Evolutionary conservation across 495 filamentous ascomycete genomes (phyloP), one percentile per base, ranked within the genome.

Genomic region (Podospora tetraspora): DNA sequence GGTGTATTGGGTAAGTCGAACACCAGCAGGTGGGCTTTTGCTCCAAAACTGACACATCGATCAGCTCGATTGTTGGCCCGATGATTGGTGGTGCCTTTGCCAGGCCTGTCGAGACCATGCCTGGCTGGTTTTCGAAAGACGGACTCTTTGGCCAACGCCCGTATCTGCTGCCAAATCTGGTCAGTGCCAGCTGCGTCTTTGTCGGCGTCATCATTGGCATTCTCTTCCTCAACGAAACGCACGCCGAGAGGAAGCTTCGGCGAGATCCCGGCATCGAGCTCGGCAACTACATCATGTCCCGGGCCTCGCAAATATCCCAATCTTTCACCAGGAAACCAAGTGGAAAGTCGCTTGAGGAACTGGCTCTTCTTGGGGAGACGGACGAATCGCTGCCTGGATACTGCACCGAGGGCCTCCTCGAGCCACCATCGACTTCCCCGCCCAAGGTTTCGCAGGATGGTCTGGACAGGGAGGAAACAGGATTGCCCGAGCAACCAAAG

Each of bases 211-310:
- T 90, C 23, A 85, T 97, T 68, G 95, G 95, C 27, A 82, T 95
- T 60, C 75, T 99, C 56, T 99, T 97, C 78, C 82, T 99, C 68
- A 93, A 98, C 80, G 95, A 99, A 80, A 98, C 95, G 7, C 95
- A 98, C 73, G 87, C 87, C 59, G 89, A 94, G 74, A 91, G 90
- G 82, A 95, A 90, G 75, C 76, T 88, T 72, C 85, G 86, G 58
- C 87, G 86, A 56, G 95, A 99, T 79, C 80, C 81, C 52, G 94
- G 95, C 10, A 73, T 91, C 13, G 91, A 92, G 76, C 72, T 90
- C 61, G 95, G 96, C 68, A 84, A 87, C 71, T 92, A 89, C 86
- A 79, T 97, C 43, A 69, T 92, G 34, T 81, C 80, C 21, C 81
- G 74, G 23, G 72, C 88, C 29, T 76, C 82, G 59, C 58, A 58